Conservation (phyloP, 768 basidiomycete species). For the Phanerochaete sordida region DNA sequence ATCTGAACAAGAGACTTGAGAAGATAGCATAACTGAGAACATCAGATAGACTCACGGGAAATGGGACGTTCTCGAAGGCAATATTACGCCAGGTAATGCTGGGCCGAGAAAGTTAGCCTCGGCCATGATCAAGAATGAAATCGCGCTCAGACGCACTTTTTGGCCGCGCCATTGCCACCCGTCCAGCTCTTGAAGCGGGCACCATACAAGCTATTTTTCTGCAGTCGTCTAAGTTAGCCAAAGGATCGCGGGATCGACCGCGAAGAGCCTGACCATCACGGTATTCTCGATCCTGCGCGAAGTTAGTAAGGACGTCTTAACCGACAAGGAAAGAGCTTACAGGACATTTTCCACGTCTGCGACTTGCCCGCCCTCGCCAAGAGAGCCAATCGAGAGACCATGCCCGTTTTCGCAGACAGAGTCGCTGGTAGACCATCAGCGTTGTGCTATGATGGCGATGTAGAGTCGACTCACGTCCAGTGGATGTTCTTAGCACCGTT, state of each 20-base stretch:
- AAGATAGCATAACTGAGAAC: not conserved
- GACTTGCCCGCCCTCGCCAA: slow-evolving; percentile 37
- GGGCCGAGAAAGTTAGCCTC: not conserved
- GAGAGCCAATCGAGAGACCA: slow-evolving; percentile 55
- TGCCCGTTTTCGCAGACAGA: slow-evolving; percentile 56
- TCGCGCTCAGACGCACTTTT: slow-evolving; percentile 36
- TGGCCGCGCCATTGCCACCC: slow-evolving; percentile 54
- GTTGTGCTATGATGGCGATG: not conserved
- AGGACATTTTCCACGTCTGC: slow-evolving; percentile 56
- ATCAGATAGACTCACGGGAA: slow-evolving; percentile 38
- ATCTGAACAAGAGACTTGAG: slow-evolving; percentile 34
- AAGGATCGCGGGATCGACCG: not conserved
- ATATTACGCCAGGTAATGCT: slow-evolving; percentile 63
- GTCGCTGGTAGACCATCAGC: slow-evolving; percentile 31
- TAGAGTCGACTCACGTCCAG: slow-evolving; percentile 23
- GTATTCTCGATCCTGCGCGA: slow-evolving; percentile 25
- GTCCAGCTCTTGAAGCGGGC: slow-evolving; percentile 72
- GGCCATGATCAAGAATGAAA: not conserved
- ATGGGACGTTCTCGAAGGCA: slow-evolving; percentile 44
- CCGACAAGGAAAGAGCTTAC: slow-evolving; percentile 28
- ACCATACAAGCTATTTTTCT: slow-evolving; percentile 51
- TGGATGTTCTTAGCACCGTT: slow-evolving; percentile 53
- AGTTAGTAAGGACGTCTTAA: not conserved
- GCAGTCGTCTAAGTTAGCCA: not conserved
- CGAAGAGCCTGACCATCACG: slow-evolving; percentile 18